Percentiles rank a stretch among this genome's conserved stretches.
phyloP scores from a whole-genome alignment of 306 rosid genomes.

The Trichosanthes cucumerina region DNA sequence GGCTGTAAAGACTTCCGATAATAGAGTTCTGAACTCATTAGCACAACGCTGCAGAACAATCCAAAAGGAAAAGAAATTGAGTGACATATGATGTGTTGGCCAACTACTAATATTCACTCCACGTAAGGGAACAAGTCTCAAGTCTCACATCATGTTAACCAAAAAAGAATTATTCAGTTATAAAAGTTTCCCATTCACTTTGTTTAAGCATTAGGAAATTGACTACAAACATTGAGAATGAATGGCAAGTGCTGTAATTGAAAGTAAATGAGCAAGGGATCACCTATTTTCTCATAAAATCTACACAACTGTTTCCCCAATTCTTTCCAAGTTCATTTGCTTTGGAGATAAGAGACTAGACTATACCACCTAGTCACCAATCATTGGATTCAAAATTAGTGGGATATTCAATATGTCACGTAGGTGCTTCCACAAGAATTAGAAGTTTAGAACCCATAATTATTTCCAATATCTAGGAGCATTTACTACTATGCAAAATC shows the following conservation, averaged over 20 bases:
- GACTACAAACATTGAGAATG: not conserved
- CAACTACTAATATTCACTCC: not conserved
- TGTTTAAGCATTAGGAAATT: not conserved
- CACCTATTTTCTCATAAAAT: not conserved
- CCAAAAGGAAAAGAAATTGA: constrained; percentile 3
- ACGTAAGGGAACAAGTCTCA: not conserved
- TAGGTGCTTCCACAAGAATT: not conserved
- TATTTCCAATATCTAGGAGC: not conserved
- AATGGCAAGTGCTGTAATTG: not conserved
- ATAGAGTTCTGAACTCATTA: constrained; percentile 56
- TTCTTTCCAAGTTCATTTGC: not conserved
- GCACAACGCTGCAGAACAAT: constrained; percentile 55
- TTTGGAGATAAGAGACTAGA: not conserved
- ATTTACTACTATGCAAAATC: not conserved
- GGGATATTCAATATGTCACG: not conserved
- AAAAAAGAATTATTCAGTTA: not conserved
- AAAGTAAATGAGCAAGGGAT: not conserved
- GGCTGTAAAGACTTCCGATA: constrained; percentile 55
- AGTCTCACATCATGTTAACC: not conserved
- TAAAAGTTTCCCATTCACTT: not conserved
- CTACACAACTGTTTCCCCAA: not conserved
- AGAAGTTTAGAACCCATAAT: not conserved
- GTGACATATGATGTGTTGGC: not conserved
- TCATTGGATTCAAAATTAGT: not conserved
- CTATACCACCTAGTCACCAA: not conserved